Conservation (phyloP, 225 moss, liverwort and hornwort genomes). For the Asterella californica region DNA sequence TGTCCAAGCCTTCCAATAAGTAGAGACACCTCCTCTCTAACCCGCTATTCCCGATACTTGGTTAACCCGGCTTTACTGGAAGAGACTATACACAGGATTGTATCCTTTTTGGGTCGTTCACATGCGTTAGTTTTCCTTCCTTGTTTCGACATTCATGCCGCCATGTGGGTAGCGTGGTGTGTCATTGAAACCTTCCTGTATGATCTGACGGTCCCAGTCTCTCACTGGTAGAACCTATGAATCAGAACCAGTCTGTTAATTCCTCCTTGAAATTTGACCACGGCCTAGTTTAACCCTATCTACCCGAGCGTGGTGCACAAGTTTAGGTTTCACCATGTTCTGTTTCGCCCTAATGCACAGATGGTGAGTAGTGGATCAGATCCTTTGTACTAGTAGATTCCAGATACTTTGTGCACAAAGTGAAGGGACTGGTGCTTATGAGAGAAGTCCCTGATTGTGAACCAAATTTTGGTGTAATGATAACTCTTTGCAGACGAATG, state of each 20-base stretch:
- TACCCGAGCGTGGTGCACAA: neutral
- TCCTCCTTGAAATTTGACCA: neutral
- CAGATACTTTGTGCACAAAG: conserved; percentile 17
- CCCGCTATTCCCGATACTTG: conserved; percentile 18
- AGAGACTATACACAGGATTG: conserved; percentile 12
- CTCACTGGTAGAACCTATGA: conserved; percentile 2
- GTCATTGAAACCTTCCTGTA: neutral
- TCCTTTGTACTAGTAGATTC: conserved; percentile 15
- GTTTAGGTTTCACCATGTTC: neutral
- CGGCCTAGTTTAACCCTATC: neutral
- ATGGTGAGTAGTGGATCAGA: neutral
- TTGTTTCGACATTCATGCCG: neutral
- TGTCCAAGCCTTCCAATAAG: conserved; percentile 19
- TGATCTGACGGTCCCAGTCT: neutral
- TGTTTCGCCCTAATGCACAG: neutral
- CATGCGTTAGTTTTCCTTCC: conserved; percentile 2
- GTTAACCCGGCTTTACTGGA: conserved; percentile 14
- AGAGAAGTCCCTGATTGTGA: conserved; percentile 18
- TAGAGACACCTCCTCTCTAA: conserved; percentile 23
- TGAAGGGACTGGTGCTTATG: conserved; percentile 12
- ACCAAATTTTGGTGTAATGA: conserved; percentile 17
- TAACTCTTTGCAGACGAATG: neutral
- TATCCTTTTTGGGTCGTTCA: conserved; percentile 11
- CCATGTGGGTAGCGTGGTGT: conserved; percentile 16
- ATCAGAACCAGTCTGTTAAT: neutral